phyloP scores from a whole-genome alignment of 257 asterid genomes.

The Penstemon barbatus region DNA sequence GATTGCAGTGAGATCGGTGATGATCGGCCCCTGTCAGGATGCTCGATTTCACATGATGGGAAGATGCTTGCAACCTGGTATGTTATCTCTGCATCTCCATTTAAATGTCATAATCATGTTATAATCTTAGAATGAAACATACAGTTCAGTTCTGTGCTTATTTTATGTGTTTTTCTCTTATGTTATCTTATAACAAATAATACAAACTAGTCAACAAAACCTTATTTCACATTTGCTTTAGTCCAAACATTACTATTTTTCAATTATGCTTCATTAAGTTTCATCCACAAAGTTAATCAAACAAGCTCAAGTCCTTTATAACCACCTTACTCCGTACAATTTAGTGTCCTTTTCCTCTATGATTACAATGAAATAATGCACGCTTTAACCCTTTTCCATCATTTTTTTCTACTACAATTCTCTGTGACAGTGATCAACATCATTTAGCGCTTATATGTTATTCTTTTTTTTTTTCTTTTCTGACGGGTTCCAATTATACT shows the following conservation, averaged over 20 bases:
- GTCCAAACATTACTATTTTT: neutral
- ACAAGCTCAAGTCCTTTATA: neutral
- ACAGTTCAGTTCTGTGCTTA: conserved; percentile 1
- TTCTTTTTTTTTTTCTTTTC: neutral
- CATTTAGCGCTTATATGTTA: neutral
- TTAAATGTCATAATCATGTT: neutral
- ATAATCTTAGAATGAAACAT: neutral
- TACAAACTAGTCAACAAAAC: neutral
- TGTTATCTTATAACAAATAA: neutral
- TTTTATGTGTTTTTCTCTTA: conserved; percentile 1
- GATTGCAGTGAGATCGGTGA: conserved; percentile 87
- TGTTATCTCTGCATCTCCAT: conserved; percentile 15
- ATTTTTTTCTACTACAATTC: neutral
- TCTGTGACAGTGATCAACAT: neutral
- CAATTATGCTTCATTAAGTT: neutral
- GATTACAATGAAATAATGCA: neutral
- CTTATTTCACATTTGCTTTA: neutral
- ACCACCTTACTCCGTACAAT: neutral
- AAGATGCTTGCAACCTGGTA: conserved; percentile 95
- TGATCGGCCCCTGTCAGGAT: conserved; percentile 91
- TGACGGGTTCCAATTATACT: neutral
- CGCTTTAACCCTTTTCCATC: neutral
- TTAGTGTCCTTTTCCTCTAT: neutral
- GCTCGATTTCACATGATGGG: conserved; percentile 83
- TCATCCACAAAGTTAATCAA: conserved; percentile 2